Conservation (phyloP, 768 basidiomycete species). For the Hericium erinaceus region DNA sequence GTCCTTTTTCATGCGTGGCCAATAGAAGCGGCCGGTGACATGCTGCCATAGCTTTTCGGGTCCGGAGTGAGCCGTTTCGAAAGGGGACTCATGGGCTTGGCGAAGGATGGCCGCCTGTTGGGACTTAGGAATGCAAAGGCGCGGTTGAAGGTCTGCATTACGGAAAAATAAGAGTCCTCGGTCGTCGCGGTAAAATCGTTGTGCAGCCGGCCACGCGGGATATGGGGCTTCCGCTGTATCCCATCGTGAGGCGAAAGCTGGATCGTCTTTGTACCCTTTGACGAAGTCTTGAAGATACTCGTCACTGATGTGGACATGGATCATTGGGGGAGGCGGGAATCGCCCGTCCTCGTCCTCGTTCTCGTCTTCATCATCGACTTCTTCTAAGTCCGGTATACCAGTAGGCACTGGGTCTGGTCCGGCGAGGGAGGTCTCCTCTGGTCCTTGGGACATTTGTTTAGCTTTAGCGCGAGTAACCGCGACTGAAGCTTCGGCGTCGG, state of each 20-base stretch:
- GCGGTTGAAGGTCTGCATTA: conserved; percentile 12
- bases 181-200: conserved; percentile 6
- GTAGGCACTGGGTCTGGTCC: no score
- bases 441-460: no score
- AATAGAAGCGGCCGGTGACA: neutral
- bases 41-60: conserved; percentile 1
- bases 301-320: neutral
- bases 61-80: conserved; percentile 5
- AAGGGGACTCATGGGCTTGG: conserved; percentile 6
- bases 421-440: no score
- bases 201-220: neutral
- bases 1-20: conserved; percentile 7
- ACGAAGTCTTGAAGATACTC: neutral
- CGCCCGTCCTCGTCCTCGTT: neutral
- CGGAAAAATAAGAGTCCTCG: conserved; percentile 12
- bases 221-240: neutral
- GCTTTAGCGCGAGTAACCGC: neutral
- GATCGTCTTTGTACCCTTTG: neutral
- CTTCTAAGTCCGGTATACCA: no score
- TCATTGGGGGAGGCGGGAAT: neutral
- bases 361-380: neutral
- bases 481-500: neutral
- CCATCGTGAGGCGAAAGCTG: neutral
- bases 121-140: conserved; percentile 9
- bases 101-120: neutral